Conservation (phyloP, 257 asterid species). For the Parsonsia alboflavescens region DNA sequence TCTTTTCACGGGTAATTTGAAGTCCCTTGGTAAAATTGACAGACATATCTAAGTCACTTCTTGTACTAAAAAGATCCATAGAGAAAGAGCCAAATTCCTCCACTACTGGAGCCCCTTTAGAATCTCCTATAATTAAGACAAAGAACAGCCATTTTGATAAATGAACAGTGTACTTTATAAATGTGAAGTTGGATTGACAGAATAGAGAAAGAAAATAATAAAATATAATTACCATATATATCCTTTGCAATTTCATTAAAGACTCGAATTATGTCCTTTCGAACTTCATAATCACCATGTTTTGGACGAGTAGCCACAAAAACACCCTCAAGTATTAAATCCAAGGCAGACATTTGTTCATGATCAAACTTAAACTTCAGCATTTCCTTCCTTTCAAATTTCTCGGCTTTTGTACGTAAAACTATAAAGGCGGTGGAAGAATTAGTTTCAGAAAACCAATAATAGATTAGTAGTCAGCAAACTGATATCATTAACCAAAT, state of each 20-base stretch:
- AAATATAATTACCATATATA: constrained; percentile 53
- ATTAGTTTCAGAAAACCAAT: not conserved
- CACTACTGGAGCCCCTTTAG: constrained; percentile 53
- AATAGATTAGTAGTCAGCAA: not conserved
- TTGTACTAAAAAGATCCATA: constrained; percentile 73
- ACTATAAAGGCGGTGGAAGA: constrained; percentile 33
- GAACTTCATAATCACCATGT: constrained; percentile 53
- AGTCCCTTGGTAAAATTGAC: constrained; percentile 50
- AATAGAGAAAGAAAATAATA: constrained; percentile 2
- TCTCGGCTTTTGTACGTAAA: constrained; percentile 58
- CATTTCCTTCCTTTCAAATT: constrained; percentile 49
- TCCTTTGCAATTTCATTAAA: constrained; percentile 81
- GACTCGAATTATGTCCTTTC: constrained; percentile 60
- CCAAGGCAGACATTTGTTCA: constrained; percentile 41
- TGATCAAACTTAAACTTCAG: constrained; percentile 35
- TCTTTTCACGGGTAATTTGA: constrained; percentile 57
- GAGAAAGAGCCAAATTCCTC: constrained; percentile 90
- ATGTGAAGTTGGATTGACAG: constrained; percentile 2
- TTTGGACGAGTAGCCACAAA: constrained; percentile 51
- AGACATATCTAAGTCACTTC: constrained; percentile 86
- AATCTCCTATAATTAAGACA: constrained; percentile 40
- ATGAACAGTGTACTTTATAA: not conserved
- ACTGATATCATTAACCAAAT: not conserved
- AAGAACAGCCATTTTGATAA: constrained; percentile 6
- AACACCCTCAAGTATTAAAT: constrained; percentile 56